Base-by-base conservation (phyloP, 805 yeast genomes). In the Starmerella bombicola region DNA sequence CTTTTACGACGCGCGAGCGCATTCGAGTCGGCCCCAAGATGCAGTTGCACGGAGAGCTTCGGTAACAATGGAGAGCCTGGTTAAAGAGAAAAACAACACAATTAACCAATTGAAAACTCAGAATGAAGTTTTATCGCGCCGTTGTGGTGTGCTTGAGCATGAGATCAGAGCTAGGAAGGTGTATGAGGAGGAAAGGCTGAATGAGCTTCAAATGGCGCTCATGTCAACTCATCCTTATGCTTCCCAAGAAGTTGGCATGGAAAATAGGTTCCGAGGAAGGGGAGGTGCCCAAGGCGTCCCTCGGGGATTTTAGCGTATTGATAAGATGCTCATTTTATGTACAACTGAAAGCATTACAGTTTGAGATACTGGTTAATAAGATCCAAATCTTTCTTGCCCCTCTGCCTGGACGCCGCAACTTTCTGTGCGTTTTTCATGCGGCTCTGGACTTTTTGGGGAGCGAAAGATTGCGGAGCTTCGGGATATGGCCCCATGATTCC, bases 401-500 rank as follows among this genome's bases (percentile, higher is more conserved):
- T 54, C 19, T 52, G 45, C 15, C 48, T 39, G 21, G 44, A 29
- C 13, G 53, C 54, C n/a, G 64, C 67, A 43, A 56, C 54, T 37
- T 57, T 54, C 58, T 65, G 68, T 42, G 62, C 59, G 51, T 73
- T 73, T 34, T 60, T 53, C 64, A 77, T 56, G 52, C 66, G 62
- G 48, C 68, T 64, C 43, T 62, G 61, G 17, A 71, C 52, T 28
- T 57, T 60, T 53, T 64, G 69, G 33, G 83, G 72, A n/a, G 78
- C 65, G 52, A 74, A 80, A 17, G 81, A 78, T 60, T 69, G 67
- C 7, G 82, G 72, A n/a, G 71, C 69, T 30, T 74, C 77, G 21
- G 69, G 69, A 47, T 70, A 68, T 13, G 74, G 71, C 13, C 76
- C 78, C 35, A 70, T 58, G 43, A 80, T 63, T 18, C 96, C 96